A percentile compares a stretch with the other conserved stretches of the same genome.
These are phyloP conservation scores for Penicillium polonicum DNA, from an alignment of 2,329 filamentous ascomycete species.

Conservation along the genomic window DNA sequence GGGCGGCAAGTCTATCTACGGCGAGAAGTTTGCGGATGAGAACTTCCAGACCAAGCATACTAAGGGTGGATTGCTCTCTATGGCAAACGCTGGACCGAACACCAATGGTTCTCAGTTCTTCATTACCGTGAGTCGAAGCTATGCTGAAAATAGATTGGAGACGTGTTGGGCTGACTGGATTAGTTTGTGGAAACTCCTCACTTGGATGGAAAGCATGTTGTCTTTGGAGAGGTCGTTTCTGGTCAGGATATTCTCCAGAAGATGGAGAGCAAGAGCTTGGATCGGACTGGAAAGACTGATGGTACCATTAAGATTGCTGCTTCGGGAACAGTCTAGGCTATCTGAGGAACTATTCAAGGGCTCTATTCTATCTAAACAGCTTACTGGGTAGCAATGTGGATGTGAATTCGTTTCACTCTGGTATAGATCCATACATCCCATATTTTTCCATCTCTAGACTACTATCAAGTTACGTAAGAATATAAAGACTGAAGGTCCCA, in stretches of 20 bases:
- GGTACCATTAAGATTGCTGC: constrained; percentile 10
- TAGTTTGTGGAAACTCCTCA: constrained; percentile 54
- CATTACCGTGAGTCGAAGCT: constrained; percentile 53
- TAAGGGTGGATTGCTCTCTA: constrained; percentile 74
- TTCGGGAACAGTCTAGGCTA: constrained; percentile 1
- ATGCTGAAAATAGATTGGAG: not conserved
- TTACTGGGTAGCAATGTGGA: not conserved
- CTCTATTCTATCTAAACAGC: not conserved
- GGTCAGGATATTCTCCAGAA: constrained; percentile 52
- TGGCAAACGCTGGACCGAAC: constrained; percentile 90
- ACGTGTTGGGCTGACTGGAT: not conserved
- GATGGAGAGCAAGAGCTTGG: constrained; percentile 46
- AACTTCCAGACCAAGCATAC: constrained; percentile 75
- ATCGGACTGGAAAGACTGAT: constrained; percentile 4
- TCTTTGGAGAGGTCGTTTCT: constrained; percentile 61
- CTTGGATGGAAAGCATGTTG: constrained; percentile 64
- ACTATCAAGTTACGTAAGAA: not conserved
- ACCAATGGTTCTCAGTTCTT: constrained; percentile 74
- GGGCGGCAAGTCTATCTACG: constrained; percentile 87
- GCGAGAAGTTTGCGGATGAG: constrained; percentile 86
- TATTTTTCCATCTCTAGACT: not conserved
- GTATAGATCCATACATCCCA: not conserved
- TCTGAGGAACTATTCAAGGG: not conserved
- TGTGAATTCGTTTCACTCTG: not conserved
- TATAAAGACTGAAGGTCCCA: too few relatives aligned